Conservation (phyloP, 371 early-diverging fungal genomes). For the Mortierella sp. region DNA sequence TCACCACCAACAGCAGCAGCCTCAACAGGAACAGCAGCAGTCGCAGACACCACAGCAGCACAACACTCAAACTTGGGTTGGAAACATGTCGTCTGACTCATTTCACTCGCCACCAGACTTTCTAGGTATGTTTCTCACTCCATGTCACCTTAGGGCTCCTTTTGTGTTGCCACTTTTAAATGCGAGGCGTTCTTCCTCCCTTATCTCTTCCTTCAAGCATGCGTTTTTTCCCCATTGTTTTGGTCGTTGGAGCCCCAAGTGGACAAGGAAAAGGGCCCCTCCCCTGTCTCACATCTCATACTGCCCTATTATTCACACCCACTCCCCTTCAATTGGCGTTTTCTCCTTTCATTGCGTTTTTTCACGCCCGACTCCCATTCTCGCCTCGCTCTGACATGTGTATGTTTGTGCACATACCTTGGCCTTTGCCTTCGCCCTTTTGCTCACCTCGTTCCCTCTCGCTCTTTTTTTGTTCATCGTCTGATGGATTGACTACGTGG, state of each 20-base stretch:
- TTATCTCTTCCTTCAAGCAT: constrained; percentile 1
- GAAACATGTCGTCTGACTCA: constrained; percentile 27
- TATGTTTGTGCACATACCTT: constrained; percentile 8
- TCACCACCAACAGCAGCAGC: constrained; percentile 6
- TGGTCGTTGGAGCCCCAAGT: constrained; percentile 3
- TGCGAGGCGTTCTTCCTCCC: background rate
- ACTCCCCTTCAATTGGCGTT: background rate
- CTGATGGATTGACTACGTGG: background rate
- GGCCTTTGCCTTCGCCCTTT: constrained; percentile 4
- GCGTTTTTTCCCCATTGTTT: background rate
- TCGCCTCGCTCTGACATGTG: constrained; percentile 7
- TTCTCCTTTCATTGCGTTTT: background rate
- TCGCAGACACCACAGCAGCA: constrained; percentile 21
- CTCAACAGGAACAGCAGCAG: constrained; percentile 17
- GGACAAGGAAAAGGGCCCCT: background rate
- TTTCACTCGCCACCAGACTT: constrained; percentile 31
- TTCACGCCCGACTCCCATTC: background rate
- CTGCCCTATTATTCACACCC: background rate
- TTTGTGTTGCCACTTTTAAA: background rate
- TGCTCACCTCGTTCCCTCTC: background rate
- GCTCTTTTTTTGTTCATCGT: background rate
- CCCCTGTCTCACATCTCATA: constrained; percentile 1
- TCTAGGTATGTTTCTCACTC: constrained; percentile 23
- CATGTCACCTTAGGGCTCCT: background rate
- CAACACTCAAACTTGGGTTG: constrained; percentile 34